Evolutionary conservation across 73 alveolate genomes (phyloP).

Genomic region (Paramecium caudatum): DNA sequence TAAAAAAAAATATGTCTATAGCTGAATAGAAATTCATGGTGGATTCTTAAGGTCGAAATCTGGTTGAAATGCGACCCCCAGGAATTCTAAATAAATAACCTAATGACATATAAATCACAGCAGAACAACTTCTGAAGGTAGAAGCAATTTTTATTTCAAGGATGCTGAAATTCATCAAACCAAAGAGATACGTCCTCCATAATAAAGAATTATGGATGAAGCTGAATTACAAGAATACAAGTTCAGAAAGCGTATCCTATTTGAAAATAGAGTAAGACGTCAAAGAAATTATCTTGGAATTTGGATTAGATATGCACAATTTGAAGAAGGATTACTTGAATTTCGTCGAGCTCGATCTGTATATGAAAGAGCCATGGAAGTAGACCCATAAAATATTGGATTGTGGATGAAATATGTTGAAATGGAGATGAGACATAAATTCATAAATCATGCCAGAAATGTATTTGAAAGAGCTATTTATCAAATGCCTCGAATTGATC

Average conservation of each 20-base stretch:
- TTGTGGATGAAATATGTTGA: conserved; percentile 99
- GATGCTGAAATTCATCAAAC: conserved; percentile 97
- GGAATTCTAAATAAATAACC: conserved; percentile 93
- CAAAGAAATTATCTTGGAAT: conserved; percentile 93
- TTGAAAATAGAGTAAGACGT: conserved; percentile 94
- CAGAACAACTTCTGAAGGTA: conserved; percentile 95
- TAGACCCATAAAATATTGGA: conserved; percentile 93
- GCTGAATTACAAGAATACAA: conserved; percentile 97
- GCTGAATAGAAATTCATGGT: conserved; percentile 66
- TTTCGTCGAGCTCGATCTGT: conserved; percentile 96
- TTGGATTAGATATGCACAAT: conserved; percentile 89
- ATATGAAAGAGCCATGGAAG: conserved; percentile 99
- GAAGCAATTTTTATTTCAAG: background rate
- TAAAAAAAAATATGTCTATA: conserved; percentile 43
- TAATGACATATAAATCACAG: conserved; percentile 97
- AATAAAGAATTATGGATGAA: conserved; percentile 93
- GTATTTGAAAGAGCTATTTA: conserved; percentile 98
- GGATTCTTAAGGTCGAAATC: conserved; percentile 60
- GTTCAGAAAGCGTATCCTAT: conserved; percentile 92
- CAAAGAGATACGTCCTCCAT: conserved; percentile 91
- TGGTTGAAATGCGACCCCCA: conserved; percentile 86
- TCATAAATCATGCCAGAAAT: conserved; percentile 99
- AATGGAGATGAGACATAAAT: conserved; percentile 99
- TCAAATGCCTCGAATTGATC: conserved; percentile 96
- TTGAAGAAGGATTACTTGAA: conserved; percentile 71